These are phyloP conservation scores for Coemansia sp. DNA, from an alignment of 192 early-diverging fungal genomes.

Conservation along the genomic window DNA sequence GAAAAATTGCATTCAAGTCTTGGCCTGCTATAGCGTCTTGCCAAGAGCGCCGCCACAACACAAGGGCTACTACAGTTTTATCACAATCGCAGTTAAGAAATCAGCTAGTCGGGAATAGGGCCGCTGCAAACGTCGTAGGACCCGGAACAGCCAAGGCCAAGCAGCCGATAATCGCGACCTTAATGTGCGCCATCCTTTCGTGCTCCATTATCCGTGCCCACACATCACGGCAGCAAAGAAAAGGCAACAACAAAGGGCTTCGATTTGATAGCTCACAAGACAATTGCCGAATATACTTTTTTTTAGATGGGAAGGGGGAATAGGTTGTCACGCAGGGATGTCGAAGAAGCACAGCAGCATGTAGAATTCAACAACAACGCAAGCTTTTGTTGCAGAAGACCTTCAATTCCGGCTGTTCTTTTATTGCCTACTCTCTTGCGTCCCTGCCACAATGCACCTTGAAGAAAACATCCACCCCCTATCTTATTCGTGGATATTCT, in stretches of 20 bases:
- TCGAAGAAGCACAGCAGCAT: not conserved
- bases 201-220: constrained; percentile 6
- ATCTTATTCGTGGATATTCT: too few relatives aligned
- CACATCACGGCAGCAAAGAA: not conserved
- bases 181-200: constrained; percentile 6
- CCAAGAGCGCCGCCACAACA: constrained; percentile 12
- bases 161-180: constrained; percentile 6
- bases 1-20: constrained; percentile 7
- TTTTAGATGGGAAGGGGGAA: not conserved
- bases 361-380: not conserved
- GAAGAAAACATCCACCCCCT: too few relatives aligned
- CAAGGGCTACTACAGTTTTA: not conserved
- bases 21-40: constrained; percentile 5
- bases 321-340: not conserved
- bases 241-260: not conserved
- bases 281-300: not conserved
- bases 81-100: not conserved
- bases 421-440: too few relatives aligned
- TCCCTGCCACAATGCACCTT: too few relatives aligned
- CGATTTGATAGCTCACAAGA: constrained; percentile 6
- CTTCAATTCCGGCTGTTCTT: too few relatives aligned
- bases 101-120: constrained; percentile 9
- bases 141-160: not conserved
- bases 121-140: not conserved
- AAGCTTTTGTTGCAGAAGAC: too few relatives aligned